Conservation (phyloP, 352 stramenopile species). For the Ochromonadaceae sp. region DNA sequence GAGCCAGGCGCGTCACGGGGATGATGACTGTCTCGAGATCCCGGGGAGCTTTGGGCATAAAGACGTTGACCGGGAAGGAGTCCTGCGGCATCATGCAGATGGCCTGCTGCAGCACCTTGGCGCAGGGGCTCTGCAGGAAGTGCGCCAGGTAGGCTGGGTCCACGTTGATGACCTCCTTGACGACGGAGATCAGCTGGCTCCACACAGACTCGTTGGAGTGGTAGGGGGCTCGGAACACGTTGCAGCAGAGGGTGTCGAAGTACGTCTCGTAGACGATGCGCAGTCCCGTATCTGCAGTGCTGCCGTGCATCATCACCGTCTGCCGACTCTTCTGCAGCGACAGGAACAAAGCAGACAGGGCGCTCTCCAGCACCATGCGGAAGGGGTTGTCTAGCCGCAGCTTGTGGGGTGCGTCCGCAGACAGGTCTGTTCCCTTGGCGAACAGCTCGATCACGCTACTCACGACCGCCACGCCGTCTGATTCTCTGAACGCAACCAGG, state of each 20-base stretch:
- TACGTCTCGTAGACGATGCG: not conserved
- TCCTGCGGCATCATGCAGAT: too few relatives aligned
- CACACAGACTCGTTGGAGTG: not conserved
- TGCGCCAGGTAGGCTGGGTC: conserved; percentile 1
- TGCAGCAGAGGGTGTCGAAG: too few relatives aligned
- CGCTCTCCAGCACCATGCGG: not conserved
- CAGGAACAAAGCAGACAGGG: conserved; percentile 1
- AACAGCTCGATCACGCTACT: not conserved
- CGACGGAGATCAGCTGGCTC: not conserved
- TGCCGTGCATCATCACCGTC: not conserved
- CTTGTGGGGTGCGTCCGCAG: too few relatives aligned
- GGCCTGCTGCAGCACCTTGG: not conserved
- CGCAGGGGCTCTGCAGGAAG: not conserved
- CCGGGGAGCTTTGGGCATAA: too few relatives aligned
- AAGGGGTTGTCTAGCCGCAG: too few relatives aligned
- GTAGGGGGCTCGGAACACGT: not conserved
- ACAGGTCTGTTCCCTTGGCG: not conserved
- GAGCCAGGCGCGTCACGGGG: not conserved
- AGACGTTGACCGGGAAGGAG: too few relatives aligned
- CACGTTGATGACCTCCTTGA: conserved; percentile 3
- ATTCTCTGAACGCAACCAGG: not conserved
- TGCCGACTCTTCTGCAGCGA: not conserved
- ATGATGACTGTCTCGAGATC: not conserved
- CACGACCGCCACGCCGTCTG: not conserved
- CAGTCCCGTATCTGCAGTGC: not conserved